Evolutionary conservation across 2,329 filamentous ascomycete genomes (phyloP).

Genomic region (Fusarium zealandicum): DNA sequence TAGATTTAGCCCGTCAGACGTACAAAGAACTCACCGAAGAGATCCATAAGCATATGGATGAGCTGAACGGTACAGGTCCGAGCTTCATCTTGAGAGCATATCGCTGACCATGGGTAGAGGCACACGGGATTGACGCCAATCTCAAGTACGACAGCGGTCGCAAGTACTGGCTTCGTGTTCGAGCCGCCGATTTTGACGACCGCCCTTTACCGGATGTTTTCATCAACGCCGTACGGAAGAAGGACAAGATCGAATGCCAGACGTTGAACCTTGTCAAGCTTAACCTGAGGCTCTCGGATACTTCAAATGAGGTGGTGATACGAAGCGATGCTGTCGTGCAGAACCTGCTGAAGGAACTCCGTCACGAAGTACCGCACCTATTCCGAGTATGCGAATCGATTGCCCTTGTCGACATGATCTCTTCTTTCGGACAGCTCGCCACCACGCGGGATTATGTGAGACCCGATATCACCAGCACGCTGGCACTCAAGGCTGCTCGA

Average conservation of each 20-base stretch:
- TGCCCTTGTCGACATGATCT: slow-evolving; percentile 85
- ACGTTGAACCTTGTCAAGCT: slow-evolving; percentile 84
- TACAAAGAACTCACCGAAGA: slow-evolving; percentile 90
- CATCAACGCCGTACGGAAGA: slow-evolving; percentile 78
- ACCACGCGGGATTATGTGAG: slow-evolving; percentile 67
- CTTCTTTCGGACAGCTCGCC: slow-evolving; percentile 77
- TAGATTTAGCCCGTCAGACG: slow-evolving; percentile 87
- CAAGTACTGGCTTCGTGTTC: slow-evolving; percentile 79
- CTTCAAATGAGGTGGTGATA: slow-evolving; percentile 82
- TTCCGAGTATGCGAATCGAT: slow-evolving; percentile 89
- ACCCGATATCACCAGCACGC: slow-evolving; percentile 71
- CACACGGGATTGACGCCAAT: slow-evolving; percentile 66
- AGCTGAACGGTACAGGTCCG: slow-evolving; percentile 65
- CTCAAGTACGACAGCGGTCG: slow-evolving; percentile 80
- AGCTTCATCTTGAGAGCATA: too few species aligned
- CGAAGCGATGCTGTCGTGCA: slow-evolving; percentile 82
- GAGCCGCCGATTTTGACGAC: slow-evolving; percentile 67
- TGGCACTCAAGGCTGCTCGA: slow-evolving; percentile 76
- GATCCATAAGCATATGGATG: slow-evolving; percentile 72
- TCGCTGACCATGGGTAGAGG: slow-evolving; percentile 49
- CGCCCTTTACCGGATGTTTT: slow-evolving; percentile 70
- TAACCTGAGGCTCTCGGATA: slow-evolving; percentile 78
- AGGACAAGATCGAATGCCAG: slow-evolving; percentile 83
- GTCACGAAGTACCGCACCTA: slow-evolving; percentile 72
- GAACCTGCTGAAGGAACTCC: slow-evolving; percentile 74